Base-by-base conservation (phyloP, 768 basidiomycete species). In the Pulveroboletus ravenelii region DNA sequence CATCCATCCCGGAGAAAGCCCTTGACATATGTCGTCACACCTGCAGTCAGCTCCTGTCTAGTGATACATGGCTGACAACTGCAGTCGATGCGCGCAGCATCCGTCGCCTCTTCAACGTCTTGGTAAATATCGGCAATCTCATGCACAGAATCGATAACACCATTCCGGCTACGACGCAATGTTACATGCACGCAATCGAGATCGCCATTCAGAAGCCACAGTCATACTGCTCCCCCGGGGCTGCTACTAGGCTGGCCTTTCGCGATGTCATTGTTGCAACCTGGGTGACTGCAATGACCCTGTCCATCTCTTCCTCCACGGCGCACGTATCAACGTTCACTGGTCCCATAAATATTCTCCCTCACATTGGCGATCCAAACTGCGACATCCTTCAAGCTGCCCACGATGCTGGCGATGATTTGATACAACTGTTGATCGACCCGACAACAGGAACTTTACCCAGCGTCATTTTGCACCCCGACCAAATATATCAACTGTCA, bases 101-200 rank as follows among this genome's bases (percentile, higher is more conserved):
- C 4, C 74, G 73, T 47, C 72, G 75, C 6, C 59, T 78, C 7
- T 76, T 77, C 57, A 74, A 74, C 57, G 67, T 77, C 36, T 62
- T 76, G 39, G 72, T 74, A 50, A 74, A 70, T 17, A 67, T 66
- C 38, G 73, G 71, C 18, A 75, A 71, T 25, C 62, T 69, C 49
- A 61, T 63, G 57, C 68, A 65, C 30, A 64, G 51, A 47, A 58
- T 54, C 52, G 60, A 66, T 54, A 56, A 52, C 36, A 60, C 54
- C 40, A 60, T 63, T 45, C 60, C 63, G 17, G 51, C 59, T 27
- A 71, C 70, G 35, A 59, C 71, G 5, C 54, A 58, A 27, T 69
- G 76, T 44, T 73, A 76, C 52, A 62, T 74, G 43, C 64, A 69
- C 38, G 74, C 72, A 12, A 61, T 79, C 41, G 77, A 79, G 40